phyloP scores from a whole-genome alignment of 768 basidiomycete genomes.

The Kwoniella sp. region DNA sequence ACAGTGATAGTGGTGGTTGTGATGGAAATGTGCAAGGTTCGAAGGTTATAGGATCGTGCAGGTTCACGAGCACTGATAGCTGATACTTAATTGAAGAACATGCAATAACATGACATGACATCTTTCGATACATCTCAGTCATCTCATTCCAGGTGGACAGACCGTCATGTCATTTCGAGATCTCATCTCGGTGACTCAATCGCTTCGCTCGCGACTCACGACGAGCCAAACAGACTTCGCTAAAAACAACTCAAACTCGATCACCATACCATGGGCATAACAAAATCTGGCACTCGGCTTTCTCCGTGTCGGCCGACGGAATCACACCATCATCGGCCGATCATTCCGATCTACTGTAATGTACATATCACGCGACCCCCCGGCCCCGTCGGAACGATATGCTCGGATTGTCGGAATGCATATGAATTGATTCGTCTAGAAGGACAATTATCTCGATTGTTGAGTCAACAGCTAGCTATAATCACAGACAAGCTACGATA shows the following conservation, averaged over 20 bases:
- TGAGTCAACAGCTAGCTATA: too few species aligned
- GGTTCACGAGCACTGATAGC: too few species aligned
- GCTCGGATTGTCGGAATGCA: slow-evolving; percentile 1
- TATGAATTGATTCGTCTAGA: too few species aligned
- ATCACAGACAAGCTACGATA: too few species aligned
- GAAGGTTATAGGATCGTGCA: too few species aligned
- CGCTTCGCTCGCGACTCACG: neutral
- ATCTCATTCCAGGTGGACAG: too few species aligned
- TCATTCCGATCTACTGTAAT: neutral
- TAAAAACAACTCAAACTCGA: neutral
- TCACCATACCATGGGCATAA: neutral
- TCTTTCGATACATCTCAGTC: too few species aligned
- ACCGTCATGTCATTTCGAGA: neutral
- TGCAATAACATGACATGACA: too few species aligned
- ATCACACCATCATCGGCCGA: neutral
- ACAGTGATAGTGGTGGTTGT: too few species aligned
- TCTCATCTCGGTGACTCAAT: slow-evolving; percentile 1
- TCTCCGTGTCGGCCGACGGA: slow-evolving; percentile 4
- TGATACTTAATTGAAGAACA: too few species aligned
- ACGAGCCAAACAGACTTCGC: slow-evolving; percentile 2
- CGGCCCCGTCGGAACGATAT: neutral
- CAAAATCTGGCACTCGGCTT: neutral
- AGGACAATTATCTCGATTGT: too few species aligned
- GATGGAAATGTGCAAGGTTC: too few species aligned
- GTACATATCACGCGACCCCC: neutral